phyloP scores from a whole-genome alignment of 2,329 filamentous ascomycete genomes.

The Helotiales sp. region DNA sequence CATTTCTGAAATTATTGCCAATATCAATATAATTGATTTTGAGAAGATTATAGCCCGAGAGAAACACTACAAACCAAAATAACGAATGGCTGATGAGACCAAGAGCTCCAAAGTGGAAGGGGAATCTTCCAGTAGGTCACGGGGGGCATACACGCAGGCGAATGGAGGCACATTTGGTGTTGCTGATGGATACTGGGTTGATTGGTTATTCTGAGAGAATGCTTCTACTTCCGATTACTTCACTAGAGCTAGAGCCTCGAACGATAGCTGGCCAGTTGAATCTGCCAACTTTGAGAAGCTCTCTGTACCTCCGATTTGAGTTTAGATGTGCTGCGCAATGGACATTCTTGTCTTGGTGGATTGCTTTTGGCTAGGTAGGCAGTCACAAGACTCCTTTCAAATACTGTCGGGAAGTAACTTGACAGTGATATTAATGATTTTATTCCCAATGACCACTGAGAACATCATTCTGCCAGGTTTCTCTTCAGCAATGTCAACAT shows the following conservation, averaged over 20 bases:
- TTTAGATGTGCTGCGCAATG: background rate
- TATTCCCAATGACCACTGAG: no score
- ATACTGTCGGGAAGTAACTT: no score
- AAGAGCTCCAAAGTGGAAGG: slow-evolving; percentile 5
- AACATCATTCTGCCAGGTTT: no score
- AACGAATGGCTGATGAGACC: background rate
- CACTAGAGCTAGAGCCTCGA: slow-evolving; percentile 2
- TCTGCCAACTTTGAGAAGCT: background rate
- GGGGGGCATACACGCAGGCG: slow-evolving; percentile 1
- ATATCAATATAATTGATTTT: background rate
- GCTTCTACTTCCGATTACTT: background rate
- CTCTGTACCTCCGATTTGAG: background rate
- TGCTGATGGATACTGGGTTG: slow-evolving; percentile 4
- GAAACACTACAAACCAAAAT: background rate
- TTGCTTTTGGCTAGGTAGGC: background rate
- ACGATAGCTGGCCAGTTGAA: slow-evolving; percentile 6
- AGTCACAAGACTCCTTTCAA: no score
- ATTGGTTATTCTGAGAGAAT: slow-evolving; percentile 14
- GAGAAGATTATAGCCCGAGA: background rate
- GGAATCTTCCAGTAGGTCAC: slow-evolving; percentile 8
- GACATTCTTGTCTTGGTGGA: background rate
- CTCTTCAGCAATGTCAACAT: no score
- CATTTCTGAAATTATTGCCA: background rate
- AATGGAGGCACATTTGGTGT: slow-evolving; percentile 7
- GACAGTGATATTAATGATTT: no score